Evolutionary conservation across 1,139 yeast species (phyloP).

Genomic region (Wickerhamomyces sp.): DNA sequence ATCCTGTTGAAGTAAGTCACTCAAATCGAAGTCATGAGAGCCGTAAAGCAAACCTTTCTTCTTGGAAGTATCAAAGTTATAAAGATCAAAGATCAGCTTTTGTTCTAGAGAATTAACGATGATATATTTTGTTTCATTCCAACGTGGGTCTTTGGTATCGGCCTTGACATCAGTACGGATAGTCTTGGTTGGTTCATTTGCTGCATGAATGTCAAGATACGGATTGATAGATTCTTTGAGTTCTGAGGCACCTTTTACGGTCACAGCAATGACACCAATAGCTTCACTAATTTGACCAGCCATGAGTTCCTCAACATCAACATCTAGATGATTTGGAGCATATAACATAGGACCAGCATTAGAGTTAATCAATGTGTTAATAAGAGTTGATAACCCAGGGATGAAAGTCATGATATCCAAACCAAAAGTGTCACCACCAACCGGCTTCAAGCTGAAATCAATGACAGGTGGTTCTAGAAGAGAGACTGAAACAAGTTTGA

Average conservation of each 20-base stretch:
- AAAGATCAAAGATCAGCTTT: slow-evolving; percentile 50
- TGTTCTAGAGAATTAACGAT: slow-evolving; percentile 56
- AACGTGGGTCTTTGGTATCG: slow-evolving; percentile 50
- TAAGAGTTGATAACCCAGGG: slow-evolving; percentile 75
- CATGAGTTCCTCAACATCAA: slow-evolving; percentile 68
- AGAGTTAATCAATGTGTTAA: slow-evolving; percentile 62
- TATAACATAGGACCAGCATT: slow-evolving; percentile 70
- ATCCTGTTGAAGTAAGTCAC: slow-evolving; percentile 49
- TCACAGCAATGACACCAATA: slow-evolving; percentile 62
- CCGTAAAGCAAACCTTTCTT: slow-evolving; percentile 56
- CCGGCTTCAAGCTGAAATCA: slow-evolving; percentile 78
- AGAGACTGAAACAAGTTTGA: slow-evolving; percentile 63
- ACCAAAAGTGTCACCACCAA: slow-evolving; percentile 82
- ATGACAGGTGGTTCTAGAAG: slow-evolving; percentile 73
- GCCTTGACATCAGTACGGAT: slow-evolving; percentile 56
- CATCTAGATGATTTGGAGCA: slow-evolving; percentile 76
- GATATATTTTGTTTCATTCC: slow-evolving; percentile 60
- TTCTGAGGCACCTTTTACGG: slow-evolving; percentile 47
- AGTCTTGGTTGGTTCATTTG: slow-evolving; percentile 38
- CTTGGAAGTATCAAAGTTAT: slow-evolving; percentile 46
- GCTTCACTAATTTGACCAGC: slow-evolving; percentile 61
- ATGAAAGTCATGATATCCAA: slow-evolving; percentile 77
- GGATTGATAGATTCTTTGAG: slow-evolving; percentile 55
- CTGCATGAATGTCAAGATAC: slow-evolving; percentile 46
- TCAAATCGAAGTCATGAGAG: slow-evolving; percentile 49